Evolutionary conservation across 805 yeast species (phyloP), one percentile per base, ranked within the genome.

Genomic region (Scheffersomyces spartinae): DNA sequence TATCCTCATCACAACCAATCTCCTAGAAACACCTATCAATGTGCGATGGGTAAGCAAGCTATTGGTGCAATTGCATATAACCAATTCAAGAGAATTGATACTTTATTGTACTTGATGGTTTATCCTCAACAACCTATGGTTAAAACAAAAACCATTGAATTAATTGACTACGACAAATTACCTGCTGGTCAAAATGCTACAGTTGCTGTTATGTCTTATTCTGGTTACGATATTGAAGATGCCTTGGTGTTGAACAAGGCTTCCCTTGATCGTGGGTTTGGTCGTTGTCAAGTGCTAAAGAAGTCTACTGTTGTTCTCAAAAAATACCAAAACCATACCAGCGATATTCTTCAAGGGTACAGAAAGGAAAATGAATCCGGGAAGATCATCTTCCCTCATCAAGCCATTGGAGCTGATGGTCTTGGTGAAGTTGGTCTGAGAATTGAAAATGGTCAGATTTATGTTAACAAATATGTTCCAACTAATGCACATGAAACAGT

Each of bases 41-140:
- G 93, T 67, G 94, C 94, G 47, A 82, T 82, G 94, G 94, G 95
- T 74, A 84, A 84, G 57, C 98, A 91, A 61, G 98, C 98, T n/a
- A 88, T 91, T 53, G 98, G 98, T 40, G 97, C 97, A 2, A 91
- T 91, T 55, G 95, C 94, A 7, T 91, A 91, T 51, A 91, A 91
- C 52, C 98, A 91, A 56, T 82, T 91, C 59, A 71, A 84, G 47
- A 76, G 98, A 52, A 88, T 91, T 38, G 98, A 91, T 47, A 91
- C 98, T 1, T 57, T 91, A 45, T 61, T 91, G 36, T 91, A 91
- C 46, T 64, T 91, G 36, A 82, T 91, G 95, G 94, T 85, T n/a
- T 91, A 91, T 47, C 98, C 98, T 4, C 97, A 91, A 55, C 97
- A 91, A 50, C 98, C 98, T 1, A 83, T 91, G 97, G 98, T 91